These are phyloP conservation scores for Suillus americanus DNA, from an alignment of 768 basidiomycete genomes.

Conservation along the genomic window DNA sequence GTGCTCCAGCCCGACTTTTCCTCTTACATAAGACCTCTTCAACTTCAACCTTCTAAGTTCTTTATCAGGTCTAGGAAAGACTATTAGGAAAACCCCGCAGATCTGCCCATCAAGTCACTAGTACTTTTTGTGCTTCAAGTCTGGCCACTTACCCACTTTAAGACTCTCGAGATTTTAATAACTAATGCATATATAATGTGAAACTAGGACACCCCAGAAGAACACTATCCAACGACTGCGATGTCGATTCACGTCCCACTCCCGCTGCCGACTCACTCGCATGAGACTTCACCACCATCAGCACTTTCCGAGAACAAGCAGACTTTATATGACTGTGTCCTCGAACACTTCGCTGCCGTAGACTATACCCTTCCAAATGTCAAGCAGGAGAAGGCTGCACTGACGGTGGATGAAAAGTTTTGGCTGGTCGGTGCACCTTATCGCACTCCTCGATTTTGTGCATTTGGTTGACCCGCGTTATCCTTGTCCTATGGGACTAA, in stretches of 20 bases:
- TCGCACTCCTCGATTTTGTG: background rate
- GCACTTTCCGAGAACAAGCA: slow-evolving; percentile 45
- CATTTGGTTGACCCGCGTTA: background rate
- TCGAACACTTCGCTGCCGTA: slow-evolving; percentile 56
- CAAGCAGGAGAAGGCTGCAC: slow-evolving; percentile 38
- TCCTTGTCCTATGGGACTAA: slow-evolving; percentile 4
- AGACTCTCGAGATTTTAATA: background rate
- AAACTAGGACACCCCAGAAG: background rate
- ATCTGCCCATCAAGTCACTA: background rate
- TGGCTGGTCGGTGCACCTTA: slow-evolving; percentile 56
- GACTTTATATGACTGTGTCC: slow-evolving; percentile 50
- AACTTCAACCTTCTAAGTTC: background rate
- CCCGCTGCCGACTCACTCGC: slow-evolving; percentile 24
- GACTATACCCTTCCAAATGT: slow-evolving; percentile 54
- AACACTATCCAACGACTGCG: background rate
- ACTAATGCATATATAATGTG: background rate
- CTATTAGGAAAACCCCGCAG: background rate
- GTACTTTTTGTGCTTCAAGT: background rate
- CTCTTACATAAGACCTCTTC: too few species aligned
- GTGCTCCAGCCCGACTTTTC: too few species aligned
- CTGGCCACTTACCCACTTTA: background rate
- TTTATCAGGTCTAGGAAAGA: background rate
- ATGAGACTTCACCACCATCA: slow-evolving; percentile 31
- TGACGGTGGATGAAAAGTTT: slow-evolving; percentile 70
- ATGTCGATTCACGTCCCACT: slow-evolving; percentile 19